A percentile compares a stretch with the other conserved stretches of the same genome.
These are phyloP conservation scores for Blastomyces emzantsi DNA, from an alignment of 2,329 filamentous ascomycete species.

Conservation along the genomic window DNA sequence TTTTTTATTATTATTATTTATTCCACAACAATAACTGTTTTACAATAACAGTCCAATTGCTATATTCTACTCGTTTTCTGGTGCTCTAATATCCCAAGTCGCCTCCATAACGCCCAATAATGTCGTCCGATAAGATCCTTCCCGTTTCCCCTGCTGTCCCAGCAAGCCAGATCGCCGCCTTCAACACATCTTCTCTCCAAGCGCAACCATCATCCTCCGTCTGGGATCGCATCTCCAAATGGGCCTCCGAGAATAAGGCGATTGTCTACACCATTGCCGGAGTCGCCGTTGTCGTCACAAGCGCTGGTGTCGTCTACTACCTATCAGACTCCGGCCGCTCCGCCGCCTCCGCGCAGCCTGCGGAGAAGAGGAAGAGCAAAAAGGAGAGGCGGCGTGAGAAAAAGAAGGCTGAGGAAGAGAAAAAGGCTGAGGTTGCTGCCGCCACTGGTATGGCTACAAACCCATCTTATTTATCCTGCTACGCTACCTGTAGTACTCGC, in stretches of 20 bases:
- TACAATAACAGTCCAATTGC: neutral
- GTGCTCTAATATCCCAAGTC: neutral
- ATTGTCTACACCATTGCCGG: slow-evolving; percentile 94
- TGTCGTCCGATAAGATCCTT: slow-evolving; percentile 3
- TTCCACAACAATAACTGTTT: neutral
- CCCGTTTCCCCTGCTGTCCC: neutral
- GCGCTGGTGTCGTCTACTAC: slow-evolving; percentile 90
- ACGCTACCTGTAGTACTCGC: neutral
- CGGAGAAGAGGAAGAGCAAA: slow-evolving; percentile 66
- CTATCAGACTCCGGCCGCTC: slow-evolving; percentile 46
- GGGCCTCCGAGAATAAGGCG: slow-evolving; percentile 93
- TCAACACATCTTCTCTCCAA: slow-evolving; percentile 7
- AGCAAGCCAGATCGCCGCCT: neutral
- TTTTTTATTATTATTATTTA: neutral
- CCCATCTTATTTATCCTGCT: neutral
- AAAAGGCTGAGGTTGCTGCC: slow-evolving; percentile 40
- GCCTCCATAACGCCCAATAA: slow-evolving; percentile 7
- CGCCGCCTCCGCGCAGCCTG: slow-evolving; percentile 26
- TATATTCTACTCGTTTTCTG: neutral
- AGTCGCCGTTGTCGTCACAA: slow-evolving; percentile 82
- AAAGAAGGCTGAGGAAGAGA: slow-evolving; percentile 51
- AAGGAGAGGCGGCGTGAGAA: slow-evolving; percentile 85
- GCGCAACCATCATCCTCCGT: slow-evolving; percentile 28
- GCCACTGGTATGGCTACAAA: slow-evolving; percentile 30
- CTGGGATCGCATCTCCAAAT: slow-evolving; percentile 83